Base-by-base conservation (phyloP, 75 land plant genomes). In the Selaginella moellendorffii region DNA sequence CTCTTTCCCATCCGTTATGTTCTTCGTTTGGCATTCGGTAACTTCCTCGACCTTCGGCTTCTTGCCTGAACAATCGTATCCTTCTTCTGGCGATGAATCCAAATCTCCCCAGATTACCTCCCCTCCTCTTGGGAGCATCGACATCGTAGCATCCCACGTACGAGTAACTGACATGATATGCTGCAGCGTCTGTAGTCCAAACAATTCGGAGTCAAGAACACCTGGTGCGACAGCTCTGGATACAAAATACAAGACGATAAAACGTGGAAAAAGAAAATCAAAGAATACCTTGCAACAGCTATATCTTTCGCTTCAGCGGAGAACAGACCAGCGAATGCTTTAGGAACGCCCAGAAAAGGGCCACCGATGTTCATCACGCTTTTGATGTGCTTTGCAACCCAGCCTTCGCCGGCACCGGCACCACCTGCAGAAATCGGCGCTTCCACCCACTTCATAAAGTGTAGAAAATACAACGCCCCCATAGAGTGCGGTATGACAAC, bases 361-460 rank as follows among this genome's bases (percentile, higher is more conserved):
- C 88, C 93, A 27, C 83, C 97, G 59, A 90, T 90, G 54, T 90
- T 90, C 85, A 90, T 80, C 17, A 85, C 70, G 23, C 93, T 83
- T 66, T 80, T 87, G 14, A 90, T 78, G 54, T 87, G 88, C 60
- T 74, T 73, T 9, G 90, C 83, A 70, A 86, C 83, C 97, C 97
- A 90, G 69, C 81, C 80, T 63, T 81, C 52, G 24, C 97, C 93
- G 56, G 93, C 97, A 21, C 93, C 97, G 62, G 93, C 97, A 58
- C 97, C 97, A 85, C 84, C 79, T 62, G 92, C 93, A 68, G 83
- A 69, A n/a, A 36, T 14, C 5, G 97, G 93, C 52, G 85, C 85
- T 69, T 90, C 97, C 31, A 90, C 97, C 97, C 97, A 90, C 62
- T 90, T 90, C 83, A 90, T 78, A 52, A 90, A 90, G 67, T 90